phyloP scores from a whole-genome alignment of 768 basidiomycete species.

The Boletus huronensis region DNA sequence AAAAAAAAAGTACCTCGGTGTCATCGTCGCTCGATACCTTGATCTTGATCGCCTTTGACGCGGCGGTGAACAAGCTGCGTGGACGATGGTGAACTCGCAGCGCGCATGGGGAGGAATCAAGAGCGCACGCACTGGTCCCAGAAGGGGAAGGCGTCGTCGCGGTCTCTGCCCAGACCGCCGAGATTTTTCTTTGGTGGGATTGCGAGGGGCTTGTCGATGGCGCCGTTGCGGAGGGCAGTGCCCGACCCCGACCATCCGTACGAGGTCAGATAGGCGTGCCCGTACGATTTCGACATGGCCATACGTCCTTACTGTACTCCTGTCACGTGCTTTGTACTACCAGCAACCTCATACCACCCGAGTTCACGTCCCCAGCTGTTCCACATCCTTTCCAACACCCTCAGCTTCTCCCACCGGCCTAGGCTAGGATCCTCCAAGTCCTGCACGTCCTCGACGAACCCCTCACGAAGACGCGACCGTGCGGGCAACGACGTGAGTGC shows the following conservation, averaged over 20 bases:
- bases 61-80: conserved; percentile 64
- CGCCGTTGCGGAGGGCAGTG: conserved; percentile 77
- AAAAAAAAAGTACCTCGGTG: conserved; percentile 3
- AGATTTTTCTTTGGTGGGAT: conserved; percentile 82
- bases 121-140: conserved; percentile 89
- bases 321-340: conserved; percentile 11
- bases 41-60: conserved; percentile 79
- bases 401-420: conserved; percentile 66
- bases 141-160: conserved; percentile 95
- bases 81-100: background rate
- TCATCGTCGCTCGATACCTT: conserved; percentile 51
- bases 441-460: conserved; percentile 81
- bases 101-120: background rate
- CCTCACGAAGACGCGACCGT: conserved; percentile 61
- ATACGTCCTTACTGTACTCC: no score
- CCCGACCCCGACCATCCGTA: conserved; percentile 92
- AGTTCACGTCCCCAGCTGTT: conserved; percentile 74
- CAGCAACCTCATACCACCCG: conserved; percentile 48
- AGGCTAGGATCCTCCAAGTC: conserved; percentile 77
- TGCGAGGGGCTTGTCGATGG: conserved; percentile 71
- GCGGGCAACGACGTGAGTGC: conserved; percentile 55
- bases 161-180: conserved; percentile 86
- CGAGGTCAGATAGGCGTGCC: conserved; percentile 65
- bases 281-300: conserved; percentile 27
- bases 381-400: conserved; percentile 85